These are phyloP conservation scores for Clarkia xantiana DNA, from an alignment of 345 rosid genomes.

Conservation along the genomic window DNA sequence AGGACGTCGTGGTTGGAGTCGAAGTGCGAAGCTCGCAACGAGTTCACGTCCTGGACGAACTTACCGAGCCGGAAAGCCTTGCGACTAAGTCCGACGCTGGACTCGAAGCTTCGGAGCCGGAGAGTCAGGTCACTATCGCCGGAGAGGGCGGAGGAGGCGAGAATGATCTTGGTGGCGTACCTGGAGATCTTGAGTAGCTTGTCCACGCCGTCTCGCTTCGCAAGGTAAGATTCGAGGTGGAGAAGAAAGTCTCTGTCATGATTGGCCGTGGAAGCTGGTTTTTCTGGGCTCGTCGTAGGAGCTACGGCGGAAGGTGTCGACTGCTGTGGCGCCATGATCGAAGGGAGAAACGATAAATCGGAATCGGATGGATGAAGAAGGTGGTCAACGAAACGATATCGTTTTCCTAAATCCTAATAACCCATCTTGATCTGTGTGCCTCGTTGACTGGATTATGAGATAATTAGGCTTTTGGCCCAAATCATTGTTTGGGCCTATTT, in stretches of 20 bases:
- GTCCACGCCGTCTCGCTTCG: slow-evolving; percentile 81
- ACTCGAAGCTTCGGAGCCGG: slow-evolving; percentile 69
- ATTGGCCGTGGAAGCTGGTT: neutral
- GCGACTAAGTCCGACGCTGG: slow-evolving; percentile 89
- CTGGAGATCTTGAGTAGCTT: slow-evolving; percentile 83
- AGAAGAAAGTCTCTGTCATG: slow-evolving; percentile 38
- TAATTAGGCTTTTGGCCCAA: too few species aligned
- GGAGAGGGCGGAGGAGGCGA: slow-evolving; percentile 46
- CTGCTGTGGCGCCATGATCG: slow-evolving; percentile 1
- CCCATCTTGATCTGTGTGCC: too few species aligned
- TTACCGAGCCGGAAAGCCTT: slow-evolving; percentile 93
- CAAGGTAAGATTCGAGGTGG: slow-evolving; percentile 64
- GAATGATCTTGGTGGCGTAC: slow-evolving; percentile 70
- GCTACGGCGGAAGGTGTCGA: neutral
- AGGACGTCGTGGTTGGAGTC: slow-evolving; percentile 28
- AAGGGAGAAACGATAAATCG: too few species aligned
- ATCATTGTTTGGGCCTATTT: too few species aligned
- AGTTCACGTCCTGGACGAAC: slow-evolving; percentile 78
- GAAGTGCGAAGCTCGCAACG: slow-evolving; percentile 36
- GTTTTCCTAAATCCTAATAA: too few species aligned
- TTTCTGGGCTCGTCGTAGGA: neutral
- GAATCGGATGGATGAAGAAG: too few species aligned
- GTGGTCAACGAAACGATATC: too few species aligned
- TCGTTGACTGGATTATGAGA: too few species aligned
- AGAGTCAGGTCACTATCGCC: slow-evolving; percentile 22